Evolutionary conservation across 2,329 filamentous ascomycete genomes (phyloP).

Genomic region (Apiospora sp.): DNA sequence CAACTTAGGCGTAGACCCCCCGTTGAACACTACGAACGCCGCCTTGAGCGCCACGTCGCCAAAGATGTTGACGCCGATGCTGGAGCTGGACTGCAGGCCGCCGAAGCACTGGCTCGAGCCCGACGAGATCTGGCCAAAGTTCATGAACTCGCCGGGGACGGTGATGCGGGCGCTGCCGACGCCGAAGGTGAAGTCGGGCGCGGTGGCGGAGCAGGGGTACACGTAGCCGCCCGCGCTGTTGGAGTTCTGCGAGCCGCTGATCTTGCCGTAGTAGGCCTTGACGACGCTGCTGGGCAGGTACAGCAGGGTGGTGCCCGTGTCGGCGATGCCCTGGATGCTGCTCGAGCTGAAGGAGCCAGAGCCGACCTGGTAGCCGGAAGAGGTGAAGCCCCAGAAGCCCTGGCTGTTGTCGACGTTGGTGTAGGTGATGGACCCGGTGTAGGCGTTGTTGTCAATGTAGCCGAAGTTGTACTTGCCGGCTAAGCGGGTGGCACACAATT

Average conservation of each 20-base stretch:
- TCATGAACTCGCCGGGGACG: slow-evolving; percentile 58
- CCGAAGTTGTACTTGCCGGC: slow-evolving; percentile 47
- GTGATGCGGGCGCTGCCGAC: slow-evolving; percentile 56
- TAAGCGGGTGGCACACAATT: background rate
- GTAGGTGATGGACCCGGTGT: slow-evolving; percentile 42
- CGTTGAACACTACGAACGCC: slow-evolving; percentile 69
- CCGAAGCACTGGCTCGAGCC: slow-evolving; percentile 64
- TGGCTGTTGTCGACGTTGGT: slow-evolving; percentile 36
- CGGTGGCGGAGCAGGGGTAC: slow-evolving; percentile 56
- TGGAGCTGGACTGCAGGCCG: slow-evolving; percentile 62
- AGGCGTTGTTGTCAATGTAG: slow-evolving; percentile 39
- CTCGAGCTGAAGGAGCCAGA: slow-evolving; percentile 10
- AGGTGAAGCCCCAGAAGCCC: slow-evolving; percentile 45
- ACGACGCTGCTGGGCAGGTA: slow-evolving; percentile 57
- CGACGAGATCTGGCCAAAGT: slow-evolving; percentile 55
- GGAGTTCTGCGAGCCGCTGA: slow-evolving; percentile 52
- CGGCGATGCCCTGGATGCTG: slow-evolving; percentile 51
- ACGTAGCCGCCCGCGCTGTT: slow-evolving; percentile 55
- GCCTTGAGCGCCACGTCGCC: slow-evolving; percentile 73
- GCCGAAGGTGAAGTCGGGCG: slow-evolving; percentile 59
- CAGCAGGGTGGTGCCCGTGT: slow-evolving; percentile 68
- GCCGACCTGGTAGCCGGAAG: slow-evolving; percentile 40
- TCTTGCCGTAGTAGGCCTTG: slow-evolving; percentile 58
- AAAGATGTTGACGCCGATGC: slow-evolving; percentile 61
- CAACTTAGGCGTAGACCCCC: slow-evolving; percentile 46